Percentiles rank a stretch among this genome's conserved stretches.
phyloP scores from a whole-genome alignment of 257 asterid genomes.

The Echium plantagineum region DNA sequence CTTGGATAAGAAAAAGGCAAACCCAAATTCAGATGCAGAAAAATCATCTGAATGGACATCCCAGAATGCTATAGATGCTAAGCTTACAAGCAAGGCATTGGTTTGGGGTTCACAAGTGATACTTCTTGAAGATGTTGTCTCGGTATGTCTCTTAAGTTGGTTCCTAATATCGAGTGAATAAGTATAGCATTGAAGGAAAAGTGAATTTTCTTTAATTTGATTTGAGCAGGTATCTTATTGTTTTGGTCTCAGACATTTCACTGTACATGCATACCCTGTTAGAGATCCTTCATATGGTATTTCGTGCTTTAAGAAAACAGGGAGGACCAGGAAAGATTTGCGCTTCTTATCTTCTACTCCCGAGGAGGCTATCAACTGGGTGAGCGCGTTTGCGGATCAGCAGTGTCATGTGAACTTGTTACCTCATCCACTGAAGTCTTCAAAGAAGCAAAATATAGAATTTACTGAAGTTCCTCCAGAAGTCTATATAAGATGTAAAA shows the following conservation, averaged over 20 bases:
- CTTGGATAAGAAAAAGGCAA: slow-evolving; percentile 41
- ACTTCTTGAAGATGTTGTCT: slow-evolving; percentile 62
- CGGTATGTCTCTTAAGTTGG: slow-evolving; percentile 36
- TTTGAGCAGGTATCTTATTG: slow-evolving; percentile 72
- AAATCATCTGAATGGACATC: slow-evolving; percentile 37
- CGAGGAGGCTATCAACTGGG: slow-evolving; percentile 93
- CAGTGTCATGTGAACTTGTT: slow-evolving; percentile 84
- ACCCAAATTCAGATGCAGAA: slow-evolving; percentile 36
- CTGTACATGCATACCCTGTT: slow-evolving; percentile 81
- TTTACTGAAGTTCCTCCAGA: slow-evolving; percentile 72
- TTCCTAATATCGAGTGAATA: slow-evolving; percentile 9
- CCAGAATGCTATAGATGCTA: slow-evolving; percentile 60
- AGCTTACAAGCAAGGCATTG: slow-evolving; percentile 86
- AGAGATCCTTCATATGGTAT: slow-evolving; percentile 47
- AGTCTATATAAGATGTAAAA: slow-evolving; percentile 75
- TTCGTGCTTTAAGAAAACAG: slow-evolving; percentile 43
- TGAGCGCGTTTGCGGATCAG: slow-evolving; percentile 89
- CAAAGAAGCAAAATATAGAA: slow-evolving; percentile 48
- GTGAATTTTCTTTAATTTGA: neutral
- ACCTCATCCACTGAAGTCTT: slow-evolving; percentile 60
- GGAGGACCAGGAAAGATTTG: slow-evolving; percentile 65
- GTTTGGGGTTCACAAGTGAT: slow-evolving; percentile 70
- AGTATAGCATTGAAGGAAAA: neutral
- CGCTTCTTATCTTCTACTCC: slow-evolving; percentile 76
- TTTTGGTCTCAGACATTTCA: slow-evolving; percentile 81